Evolutionary conservation across 345 rosid genomes (phyloP), one percentile per base, ranked within the genome.

Genomic region (Cardamine chenopodiifolia): DNA sequence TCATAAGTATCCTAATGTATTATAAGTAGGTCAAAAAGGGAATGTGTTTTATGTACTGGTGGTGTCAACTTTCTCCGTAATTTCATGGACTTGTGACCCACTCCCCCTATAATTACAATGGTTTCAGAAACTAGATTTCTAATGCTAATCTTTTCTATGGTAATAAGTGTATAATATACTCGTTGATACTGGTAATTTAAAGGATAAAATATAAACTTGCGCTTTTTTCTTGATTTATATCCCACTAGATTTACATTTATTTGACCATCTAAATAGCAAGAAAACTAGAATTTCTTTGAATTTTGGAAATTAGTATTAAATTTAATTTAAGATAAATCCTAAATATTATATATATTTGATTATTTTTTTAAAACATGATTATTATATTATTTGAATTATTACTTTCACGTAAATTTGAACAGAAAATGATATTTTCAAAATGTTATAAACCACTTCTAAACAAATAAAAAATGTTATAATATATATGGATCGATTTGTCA

Each of bases 51-150:
- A 5, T 47, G 7, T 49, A 66, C 50, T 34, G 68, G 8, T 50
- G 15, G 68, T 44, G 73, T 66, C 73, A 48, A 17, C 26, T 67
- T 67, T 15, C 47, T 67, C 79, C 73, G 6, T 29, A 50, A 67
- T 28, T 39, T 59, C 73, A 66, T 74, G 60, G 40, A 66, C 29
- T 74, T 66, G n/a, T 26, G 44, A 29, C 22, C 20, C 19, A 20
- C 47, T 6, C 3, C 20, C 40, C n/a, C 18, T 17, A 14, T 32
- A 13, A 2, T 34, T 35, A 49, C 20, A 20, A 48, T 32, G 53
- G 25, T 50, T 50, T 35, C 20, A 13, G 7, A 25, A 25, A 25
- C 26, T 25, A 1, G 3, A 25, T 25, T 25, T 25, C 3, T 25
- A 25, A 25, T 25, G 7, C 18, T 28, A 55, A 55, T 50, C 13